These are phyloP conservation scores for Spizellomyces sp. DNA, from an alignment of 192 early-diverging fungal genomes.

Conservation along the genomic window DNA sequence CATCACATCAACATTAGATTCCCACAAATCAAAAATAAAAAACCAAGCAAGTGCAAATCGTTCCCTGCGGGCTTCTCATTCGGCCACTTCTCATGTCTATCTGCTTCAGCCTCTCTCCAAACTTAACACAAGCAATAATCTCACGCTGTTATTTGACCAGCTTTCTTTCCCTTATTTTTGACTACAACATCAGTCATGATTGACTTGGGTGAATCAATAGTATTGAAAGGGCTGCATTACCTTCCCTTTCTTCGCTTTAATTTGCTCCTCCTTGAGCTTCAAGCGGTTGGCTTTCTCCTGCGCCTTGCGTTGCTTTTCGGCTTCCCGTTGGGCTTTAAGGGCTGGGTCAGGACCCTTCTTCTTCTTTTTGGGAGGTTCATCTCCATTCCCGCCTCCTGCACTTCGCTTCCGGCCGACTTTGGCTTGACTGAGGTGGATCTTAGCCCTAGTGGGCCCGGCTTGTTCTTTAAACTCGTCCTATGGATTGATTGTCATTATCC, in stretches of 20 bases:
- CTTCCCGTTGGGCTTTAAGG: conserved; percentile 29
- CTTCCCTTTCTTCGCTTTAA: conserved; percentile 33
- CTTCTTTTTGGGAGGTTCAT: conserved; percentile 30
- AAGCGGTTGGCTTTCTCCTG: conserved; percentile 35
- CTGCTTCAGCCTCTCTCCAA: no score
- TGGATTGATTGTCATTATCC: conserved; percentile 8
- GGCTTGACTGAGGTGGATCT: conserved; percentile 1
- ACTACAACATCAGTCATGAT: no score
- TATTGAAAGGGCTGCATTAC: neutral
- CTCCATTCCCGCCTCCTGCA: conserved; percentile 17
- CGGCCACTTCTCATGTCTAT: no score
- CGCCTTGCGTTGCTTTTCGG: conserved; percentile 36
- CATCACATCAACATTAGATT: no score
- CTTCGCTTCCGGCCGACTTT: conserved; percentile 20
- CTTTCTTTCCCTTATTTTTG: no score
- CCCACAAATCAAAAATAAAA: no score
- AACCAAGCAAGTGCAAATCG: no score
- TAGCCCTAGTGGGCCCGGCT: neutral
- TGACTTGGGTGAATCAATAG: no score
- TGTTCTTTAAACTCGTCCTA: conserved; percentile 16
- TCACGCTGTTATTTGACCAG: no score
- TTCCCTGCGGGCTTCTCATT: no score
- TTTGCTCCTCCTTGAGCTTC: conserved; percentile 42
- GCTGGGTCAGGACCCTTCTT: conserved; percentile 17
- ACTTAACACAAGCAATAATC: no score